Conservation (phyloP, 768 basidiomycete genomes). For the Suillus sp. region DNA sequence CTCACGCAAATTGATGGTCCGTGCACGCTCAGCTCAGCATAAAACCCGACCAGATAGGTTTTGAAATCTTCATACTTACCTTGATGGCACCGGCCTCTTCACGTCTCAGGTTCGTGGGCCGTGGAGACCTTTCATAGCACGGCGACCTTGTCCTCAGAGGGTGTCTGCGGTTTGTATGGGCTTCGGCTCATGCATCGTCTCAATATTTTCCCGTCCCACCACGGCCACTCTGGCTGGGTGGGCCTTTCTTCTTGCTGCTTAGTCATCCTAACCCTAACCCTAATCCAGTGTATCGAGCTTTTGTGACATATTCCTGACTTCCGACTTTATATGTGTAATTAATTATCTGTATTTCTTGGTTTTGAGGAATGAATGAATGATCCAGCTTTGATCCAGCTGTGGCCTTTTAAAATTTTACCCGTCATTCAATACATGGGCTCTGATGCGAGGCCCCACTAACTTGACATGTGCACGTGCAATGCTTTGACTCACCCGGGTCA, state of each 20-base stretch:
- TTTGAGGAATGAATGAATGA: too few relatives aligned
- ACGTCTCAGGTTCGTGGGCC: conserved; percentile 56
- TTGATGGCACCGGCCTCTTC: conserved; percentile 64
- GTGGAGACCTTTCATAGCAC: conserved; percentile 55
- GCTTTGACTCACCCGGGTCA: too few relatives aligned
- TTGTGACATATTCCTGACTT: too few relatives aligned
- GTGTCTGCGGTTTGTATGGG: conserved; percentile 48
- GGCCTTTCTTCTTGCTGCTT: conserved; percentile 34
- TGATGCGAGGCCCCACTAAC: background rate
- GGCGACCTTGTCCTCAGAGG: conserved; percentile 58
- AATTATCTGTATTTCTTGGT: too few relatives aligned
- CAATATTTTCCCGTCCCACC: conserved; percentile 78
- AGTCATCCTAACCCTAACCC: conserved; percentile 31
- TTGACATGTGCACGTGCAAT: background rate
- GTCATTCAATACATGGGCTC: too few relatives aligned
- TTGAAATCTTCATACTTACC: conserved; percentile 51
- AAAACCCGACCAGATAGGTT: conserved; percentile 11
- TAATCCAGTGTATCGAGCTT: too few relatives aligned
- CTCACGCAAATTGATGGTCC: conserved; percentile 23
- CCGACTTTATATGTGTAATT: too few relatives aligned
- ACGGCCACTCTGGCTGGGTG: conserved; percentile 56
- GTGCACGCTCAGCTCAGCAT: conserved; percentile 22
- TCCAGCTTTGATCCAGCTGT: too few relatives aligned
- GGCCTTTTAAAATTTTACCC: too few relatives aligned
- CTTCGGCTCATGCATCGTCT: conserved; percentile 77